Evolutionary conservation across 176 grass and related monocot species (phyloP).

Genomic region (Triticum urartu): DNA sequence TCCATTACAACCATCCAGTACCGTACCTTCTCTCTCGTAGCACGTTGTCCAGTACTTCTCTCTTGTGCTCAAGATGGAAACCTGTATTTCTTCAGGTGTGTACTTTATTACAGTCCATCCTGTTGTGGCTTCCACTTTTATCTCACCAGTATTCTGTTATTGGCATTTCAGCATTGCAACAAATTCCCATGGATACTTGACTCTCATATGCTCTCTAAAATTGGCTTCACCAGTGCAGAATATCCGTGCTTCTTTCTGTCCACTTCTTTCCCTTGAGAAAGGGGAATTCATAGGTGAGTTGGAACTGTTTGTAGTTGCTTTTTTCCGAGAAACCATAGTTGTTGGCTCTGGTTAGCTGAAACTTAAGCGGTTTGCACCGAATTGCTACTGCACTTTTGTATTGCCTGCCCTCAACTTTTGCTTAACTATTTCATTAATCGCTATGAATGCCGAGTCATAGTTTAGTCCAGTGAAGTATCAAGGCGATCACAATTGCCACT

Average conservation of each 20-base stretch:
- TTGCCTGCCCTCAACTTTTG: neutral
- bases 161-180: constrained; percentile 58
- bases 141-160: constrained; percentile 30
- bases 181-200: constrained; percentile 80
- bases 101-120: constrained; percentile 16
- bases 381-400: neutral
- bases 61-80: constrained; percentile 91
- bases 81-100: constrained; percentile 91
- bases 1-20: constrained; percentile 79
- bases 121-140: constrained; percentile 6
- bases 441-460: neutral
- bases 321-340: neutral
- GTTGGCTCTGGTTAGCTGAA: neutral
- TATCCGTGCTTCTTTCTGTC: constrained; percentile 86
- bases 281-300: constrained; percentile 94
- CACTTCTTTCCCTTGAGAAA: constrained; percentile 98
- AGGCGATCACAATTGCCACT: neutral
- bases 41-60: constrained; percentile 83
- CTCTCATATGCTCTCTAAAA: constrained; percentile 82
- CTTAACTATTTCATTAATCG: neutral
- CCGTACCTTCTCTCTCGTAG: constrained; percentile 85
- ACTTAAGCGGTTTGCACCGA: constrained; percentile 14
- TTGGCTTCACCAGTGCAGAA: constrained; percentile 58
- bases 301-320: neutral
- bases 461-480: neutral